Evolutionary conservation across 225 moss, liverwort and hornwort species (phyloP).

Genomic region (Bryum argenteum): DNA sequence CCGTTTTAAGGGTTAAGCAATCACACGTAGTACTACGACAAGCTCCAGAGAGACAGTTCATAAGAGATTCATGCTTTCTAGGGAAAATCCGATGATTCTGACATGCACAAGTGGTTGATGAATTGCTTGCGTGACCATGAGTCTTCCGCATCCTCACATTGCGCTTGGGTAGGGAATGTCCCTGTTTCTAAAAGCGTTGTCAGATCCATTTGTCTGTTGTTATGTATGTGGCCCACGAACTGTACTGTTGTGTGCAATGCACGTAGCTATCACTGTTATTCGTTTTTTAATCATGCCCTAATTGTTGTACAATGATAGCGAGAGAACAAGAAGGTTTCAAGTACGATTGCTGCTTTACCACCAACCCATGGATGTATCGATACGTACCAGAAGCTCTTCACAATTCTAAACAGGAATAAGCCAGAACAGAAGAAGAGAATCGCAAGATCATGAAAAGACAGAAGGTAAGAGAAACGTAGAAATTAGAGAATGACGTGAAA

Average conservation of each 20-base stretch:
- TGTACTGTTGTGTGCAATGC: neutral
- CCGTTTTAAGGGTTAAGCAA: too few relatives aligned
- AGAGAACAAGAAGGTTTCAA: too few relatives aligned
- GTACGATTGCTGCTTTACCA: too few relatives aligned
- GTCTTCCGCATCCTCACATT: neutral
- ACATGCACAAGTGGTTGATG: neutral
- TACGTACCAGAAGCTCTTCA: too few relatives aligned
- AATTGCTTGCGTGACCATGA: neutral
- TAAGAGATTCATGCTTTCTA: neutral
- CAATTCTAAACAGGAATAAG: too few relatives aligned
- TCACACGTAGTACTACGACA: too few relatives aligned
- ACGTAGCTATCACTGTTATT: neutral
- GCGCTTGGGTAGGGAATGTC: neutral
- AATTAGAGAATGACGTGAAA: too few relatives aligned
- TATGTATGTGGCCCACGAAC: neutral
- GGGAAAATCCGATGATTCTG: neutral
- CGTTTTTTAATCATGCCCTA: neutral
- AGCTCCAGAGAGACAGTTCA: neutral
- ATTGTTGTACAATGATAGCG: conserved; percentile 18
- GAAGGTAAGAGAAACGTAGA: too few relatives aligned
- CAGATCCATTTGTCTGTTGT: neutral
- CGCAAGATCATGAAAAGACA: too few relatives aligned
- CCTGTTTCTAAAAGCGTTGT: neutral
- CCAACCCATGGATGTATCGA: too few relatives aligned
- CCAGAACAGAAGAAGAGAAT: too few relatives aligned